Conservation (phyloP, 805 yeast genomes). For the Saccharomycopsis malanga region DNA sequence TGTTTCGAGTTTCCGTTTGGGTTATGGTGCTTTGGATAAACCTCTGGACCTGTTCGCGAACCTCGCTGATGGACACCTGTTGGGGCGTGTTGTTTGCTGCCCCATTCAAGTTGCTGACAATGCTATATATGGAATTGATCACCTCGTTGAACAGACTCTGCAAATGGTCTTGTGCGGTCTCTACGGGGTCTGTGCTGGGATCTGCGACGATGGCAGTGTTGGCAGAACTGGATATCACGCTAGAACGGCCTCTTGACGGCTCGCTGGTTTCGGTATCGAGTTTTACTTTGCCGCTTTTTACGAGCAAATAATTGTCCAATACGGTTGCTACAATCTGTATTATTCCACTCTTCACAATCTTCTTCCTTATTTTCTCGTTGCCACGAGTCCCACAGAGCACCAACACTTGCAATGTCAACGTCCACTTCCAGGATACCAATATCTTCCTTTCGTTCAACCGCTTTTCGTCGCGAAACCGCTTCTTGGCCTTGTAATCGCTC, state of each 20-base stretch:
- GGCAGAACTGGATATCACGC: no score
- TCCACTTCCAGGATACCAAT: slow-evolving; percentile 95
- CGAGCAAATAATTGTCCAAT: slow-evolving; percentile 69
- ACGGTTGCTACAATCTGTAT: slow-evolving; percentile 88
- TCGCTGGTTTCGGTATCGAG: background rate
- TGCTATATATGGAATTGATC: slow-evolving; percentile 1
- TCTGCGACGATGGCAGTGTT: no score
- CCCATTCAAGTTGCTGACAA: slow-evolving; percentile 6
- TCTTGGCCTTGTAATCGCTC: slow-evolving; percentile 8
- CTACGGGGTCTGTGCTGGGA: background rate
- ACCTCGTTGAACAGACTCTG: slow-evolving; percentile 5
- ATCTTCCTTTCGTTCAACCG: slow-evolving; percentile 30
- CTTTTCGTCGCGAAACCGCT: slow-evolving; percentile 20
- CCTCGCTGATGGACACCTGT: slow-evolving; percentile 1
- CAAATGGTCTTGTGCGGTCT: background rate
- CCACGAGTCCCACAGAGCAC: slow-evolving; percentile 92
- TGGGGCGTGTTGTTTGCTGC: background rate
- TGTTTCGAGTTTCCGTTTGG: background rate
- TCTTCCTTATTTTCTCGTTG: slow-evolving; percentile 72
- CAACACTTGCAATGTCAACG: slow-evolving; percentile 85
- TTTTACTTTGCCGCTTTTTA: slow-evolving; percentile 16
- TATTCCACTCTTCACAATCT: slow-evolving; percentile 87
- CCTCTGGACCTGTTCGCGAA: slow-evolving; percentile 1
- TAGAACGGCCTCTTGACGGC: background rate
- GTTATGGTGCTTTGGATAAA: slow-evolving; percentile 1